These are phyloP conservation scores for Blumeria graminis DNA, from an alignment of 2,329 filamentous ascomycete species.

Conservation along the genomic window DNA sequence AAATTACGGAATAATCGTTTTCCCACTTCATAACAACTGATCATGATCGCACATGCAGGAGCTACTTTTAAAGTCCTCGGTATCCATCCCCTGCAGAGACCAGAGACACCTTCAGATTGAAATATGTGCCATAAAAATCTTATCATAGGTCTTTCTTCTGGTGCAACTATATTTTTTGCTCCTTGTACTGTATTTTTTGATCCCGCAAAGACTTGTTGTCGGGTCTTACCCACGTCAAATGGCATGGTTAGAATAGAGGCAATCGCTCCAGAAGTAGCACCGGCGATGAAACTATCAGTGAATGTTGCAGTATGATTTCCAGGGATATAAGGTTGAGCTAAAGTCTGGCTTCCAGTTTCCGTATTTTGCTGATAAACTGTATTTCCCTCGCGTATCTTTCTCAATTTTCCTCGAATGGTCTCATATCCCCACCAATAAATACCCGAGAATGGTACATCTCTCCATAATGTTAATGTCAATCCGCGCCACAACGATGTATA, in stretches of 20 bases:
- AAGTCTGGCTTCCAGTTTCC: constrained; percentile 18
- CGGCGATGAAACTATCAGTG: constrained; percentile 69
- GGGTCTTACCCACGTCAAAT: constrained; percentile 92
- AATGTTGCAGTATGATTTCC: constrained; percentile 60
- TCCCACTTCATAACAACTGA: constrained; percentile 88
- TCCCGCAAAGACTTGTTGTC: constrained; percentile 64
- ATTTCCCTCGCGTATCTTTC: constrained; percentile 32
- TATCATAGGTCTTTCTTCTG: constrained; percentile 58
- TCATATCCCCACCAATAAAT: constrained; percentile 99
- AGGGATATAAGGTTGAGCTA: constrained; percentile 26
- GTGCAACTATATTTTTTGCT: constrained; percentile 20
- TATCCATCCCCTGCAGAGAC: constrained; percentile 79
- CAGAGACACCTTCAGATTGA: constrained; percentile 53
- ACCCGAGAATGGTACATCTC: constrained; percentile 89
- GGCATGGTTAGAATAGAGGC: constrained; percentile 80
- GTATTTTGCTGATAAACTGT: constrained; percentile 16
- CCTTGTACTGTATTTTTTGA: constrained; percentile 14
- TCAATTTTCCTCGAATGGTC: constrained; percentile 46
- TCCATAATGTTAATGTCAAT: constrained; percentile 74
- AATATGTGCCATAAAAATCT: constrained; percentile 81
- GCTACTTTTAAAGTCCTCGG: constrained; percentile 84
- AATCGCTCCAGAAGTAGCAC: constrained; percentile 58
- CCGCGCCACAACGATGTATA: constrained; percentile 76
- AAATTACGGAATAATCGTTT: constrained; percentile 64
- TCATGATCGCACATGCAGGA: constrained; percentile 96